A percentile compares a stretch with the other conserved stretches of the same genome.
Evolutionary conservation across 352 stramenopile species (phyloP).

Genomic region (Phytophthora fragariaefolia): DNA sequence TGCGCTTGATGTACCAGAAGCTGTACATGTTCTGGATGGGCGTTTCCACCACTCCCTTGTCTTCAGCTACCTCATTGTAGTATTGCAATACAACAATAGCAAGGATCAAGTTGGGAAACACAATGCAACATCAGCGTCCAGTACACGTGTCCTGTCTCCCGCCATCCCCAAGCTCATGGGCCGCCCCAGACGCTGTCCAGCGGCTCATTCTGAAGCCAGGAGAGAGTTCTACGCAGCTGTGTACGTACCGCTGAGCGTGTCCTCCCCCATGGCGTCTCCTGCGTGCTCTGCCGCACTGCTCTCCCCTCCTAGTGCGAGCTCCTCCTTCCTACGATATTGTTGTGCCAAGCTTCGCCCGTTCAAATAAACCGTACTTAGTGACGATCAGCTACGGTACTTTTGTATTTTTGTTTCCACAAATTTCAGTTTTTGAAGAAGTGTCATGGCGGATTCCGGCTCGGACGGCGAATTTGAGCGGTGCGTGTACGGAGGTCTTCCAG

Average conservation of each 20-base stretch:
- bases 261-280: slow-evolving; percentile 48
- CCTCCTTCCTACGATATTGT: no score
- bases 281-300: no score
- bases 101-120: slow-evolving; percentile 11
- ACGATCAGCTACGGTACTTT: slow-evolving; percentile 9
- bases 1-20: slow-evolving; percentile 92
- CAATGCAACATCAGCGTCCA: background rate
- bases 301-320: no score
- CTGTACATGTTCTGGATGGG: slow-evolving; percentile 91
- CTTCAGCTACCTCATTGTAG: slow-evolving; percentile 29
- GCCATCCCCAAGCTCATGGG: slow-evolving; percentile 4
- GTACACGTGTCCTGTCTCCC: slow-evolving; percentile 6
- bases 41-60: slow-evolving; percentile 47
- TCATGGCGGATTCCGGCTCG: slow-evolving; percentile 48
- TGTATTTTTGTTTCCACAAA: slow-evolving; percentile 24
- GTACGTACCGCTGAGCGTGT: slow-evolving; percentile 46
- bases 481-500: slow-evolving; percentile 5
- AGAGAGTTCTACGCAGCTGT: background rate
- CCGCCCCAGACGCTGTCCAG: background rate
- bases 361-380: slow-evolving; percentile 25
- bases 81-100: slow-evolving; percentile 17
- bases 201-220: slow-evolving; percentile 2
- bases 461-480: slow-evolving; percentile 74
- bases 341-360: background rate
- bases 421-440: slow-evolving; percentile 13